Conservation (phyloP, 1,284 basidiomycete species). For the Naganishia albida region DNA sequence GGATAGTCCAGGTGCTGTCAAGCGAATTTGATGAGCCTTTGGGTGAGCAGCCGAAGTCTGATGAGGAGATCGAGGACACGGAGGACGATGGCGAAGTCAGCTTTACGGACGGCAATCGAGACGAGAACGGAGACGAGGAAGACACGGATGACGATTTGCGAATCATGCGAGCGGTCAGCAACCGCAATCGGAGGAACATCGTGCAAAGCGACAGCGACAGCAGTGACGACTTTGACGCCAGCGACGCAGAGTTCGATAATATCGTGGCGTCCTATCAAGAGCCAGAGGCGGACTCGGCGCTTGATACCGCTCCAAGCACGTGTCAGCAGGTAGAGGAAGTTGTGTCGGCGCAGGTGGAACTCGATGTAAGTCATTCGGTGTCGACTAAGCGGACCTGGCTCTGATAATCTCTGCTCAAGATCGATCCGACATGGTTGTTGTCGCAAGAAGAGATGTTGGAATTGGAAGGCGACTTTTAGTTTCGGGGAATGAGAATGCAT, state of each 20-base stretch:
- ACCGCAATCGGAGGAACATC: neutral
- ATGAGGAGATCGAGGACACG: too few relatives aligned
- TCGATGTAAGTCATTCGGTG: neutral
- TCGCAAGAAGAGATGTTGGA: slow-evolving; percentile 17
- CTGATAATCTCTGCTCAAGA: neutral
- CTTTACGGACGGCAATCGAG: too few relatives aligned
- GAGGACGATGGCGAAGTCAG: too few relatives aligned
- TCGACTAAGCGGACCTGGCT: neutral
- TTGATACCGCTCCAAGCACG: neutral
- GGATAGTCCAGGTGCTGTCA: too few relatives aligned
- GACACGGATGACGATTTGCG: neutral
- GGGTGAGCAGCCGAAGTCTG: neutral
- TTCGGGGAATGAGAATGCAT: too few relatives aligned
- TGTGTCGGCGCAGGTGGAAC: neutral
- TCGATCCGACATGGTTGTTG: slow-evolving; percentile 4
- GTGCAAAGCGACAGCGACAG: neutral
- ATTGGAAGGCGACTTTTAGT: slow-evolving; percentile 4
- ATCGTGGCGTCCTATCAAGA: neutral
- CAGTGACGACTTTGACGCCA: neutral
- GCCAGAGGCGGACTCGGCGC: neutral
- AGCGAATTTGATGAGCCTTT: too few relatives aligned
- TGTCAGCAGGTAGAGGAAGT: slow-evolving; percentile 4
- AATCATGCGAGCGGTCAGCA: too few relatives aligned
- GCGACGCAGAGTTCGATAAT: slow-evolving; percentile 2
- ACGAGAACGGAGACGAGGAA: neutral